Evolutionary conservation across 2,329 filamentous ascomycete genomes (phyloP), one percentile per base, ranked within the genome.

Genomic region (Periconia sp.): DNA sequence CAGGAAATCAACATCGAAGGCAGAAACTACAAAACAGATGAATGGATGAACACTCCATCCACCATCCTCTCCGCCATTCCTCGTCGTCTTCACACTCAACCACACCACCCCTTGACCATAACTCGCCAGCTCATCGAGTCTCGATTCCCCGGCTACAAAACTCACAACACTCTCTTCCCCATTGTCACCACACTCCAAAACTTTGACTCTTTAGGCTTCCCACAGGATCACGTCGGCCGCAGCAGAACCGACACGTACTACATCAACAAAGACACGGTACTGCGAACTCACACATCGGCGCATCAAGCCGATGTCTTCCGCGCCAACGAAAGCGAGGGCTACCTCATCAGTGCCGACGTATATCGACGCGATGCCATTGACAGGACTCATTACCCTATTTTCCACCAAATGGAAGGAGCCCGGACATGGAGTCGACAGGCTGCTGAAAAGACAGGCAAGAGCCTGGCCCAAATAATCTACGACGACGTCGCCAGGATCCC

Each of bases 331-430:
- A 89, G 83, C 63, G 82, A 86, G 37, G 94, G 93, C 2, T 99
- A 92, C 71, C 88, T 96, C 33, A 90, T 99, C 70, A 89, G 89
- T 54, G 94, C 93, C 20, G 94, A 99, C 72, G 94, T 99, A 17
- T 99, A 97, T 74, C 86, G 94, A 42, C 84, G 94, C 60, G 94
- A 99, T 82, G 92, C 93, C 52, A 89, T 99, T 67, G 94, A 99
- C 75, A 85, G 90, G 52, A 94, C 88, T 63, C 94, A 99, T 76
- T 97, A 97, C 75, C 94, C 94, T 0, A 86, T 96, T 54, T 99
- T 99, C 75, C 94, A 99, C 76, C 94, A 99, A 77, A 97, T 97
- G 92, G 94, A 99, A 74, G 93, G 92, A 13, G 93, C 93, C 9
- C 83, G 89, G 63, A 88, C 92, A 50, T 99, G 94, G 93, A 89